Conservation (phyloP, 352 stramenopile species). For the Pythium sp. region DNA sequence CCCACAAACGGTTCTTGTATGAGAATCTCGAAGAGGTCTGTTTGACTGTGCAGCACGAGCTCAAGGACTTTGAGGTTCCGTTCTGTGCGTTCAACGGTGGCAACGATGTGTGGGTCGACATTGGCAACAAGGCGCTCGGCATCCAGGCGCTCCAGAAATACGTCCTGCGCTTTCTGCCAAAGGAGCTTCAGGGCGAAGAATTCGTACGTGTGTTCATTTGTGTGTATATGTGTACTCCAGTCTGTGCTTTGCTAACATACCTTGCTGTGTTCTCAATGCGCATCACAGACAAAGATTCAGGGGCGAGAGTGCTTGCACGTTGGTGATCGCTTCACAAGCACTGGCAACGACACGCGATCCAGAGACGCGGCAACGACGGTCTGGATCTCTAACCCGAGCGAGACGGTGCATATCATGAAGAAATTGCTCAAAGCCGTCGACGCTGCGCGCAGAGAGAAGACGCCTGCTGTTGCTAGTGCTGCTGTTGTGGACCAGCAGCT, state of each 20-base stretch:
- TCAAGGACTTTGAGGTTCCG: constrained; percentile 78
- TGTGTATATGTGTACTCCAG: not conserved
- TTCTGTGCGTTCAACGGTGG: constrained; percentile 97
- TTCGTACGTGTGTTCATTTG: constrained; percentile 29
- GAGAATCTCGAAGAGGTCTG: constrained; percentile 95
- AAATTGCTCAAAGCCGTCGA: constrained; percentile 83
- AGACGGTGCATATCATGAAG: constrained; percentile 95
- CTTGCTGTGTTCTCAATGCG: not conserved
- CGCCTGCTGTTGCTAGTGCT: constrained; percentile 2
- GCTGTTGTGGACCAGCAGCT: constrained; percentile 23
- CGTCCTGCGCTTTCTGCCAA: constrained; percentile 67
- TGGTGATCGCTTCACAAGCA: constrained; percentile 90
- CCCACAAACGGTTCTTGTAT: constrained; percentile 75
- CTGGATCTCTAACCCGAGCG: constrained; percentile 94
- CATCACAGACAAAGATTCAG: constrained; percentile 49
- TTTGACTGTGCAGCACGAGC: constrained; percentile 86
- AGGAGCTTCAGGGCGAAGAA: constrained; percentile 72
- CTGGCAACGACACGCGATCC: constrained; percentile 91
- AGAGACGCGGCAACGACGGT: constrained; percentile 90
- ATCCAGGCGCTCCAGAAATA: constrained; percentile 91
- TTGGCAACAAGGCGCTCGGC: constrained; percentile 95
- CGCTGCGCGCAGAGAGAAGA: constrained; percentile 30
- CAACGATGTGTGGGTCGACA: constrained; percentile 95
- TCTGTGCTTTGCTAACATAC: not conserved
- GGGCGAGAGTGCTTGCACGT: constrained; percentile 93